Conservation (phyloP, 257 asterid genomes). For the Schizonepeta tenuifolia region DNA sequence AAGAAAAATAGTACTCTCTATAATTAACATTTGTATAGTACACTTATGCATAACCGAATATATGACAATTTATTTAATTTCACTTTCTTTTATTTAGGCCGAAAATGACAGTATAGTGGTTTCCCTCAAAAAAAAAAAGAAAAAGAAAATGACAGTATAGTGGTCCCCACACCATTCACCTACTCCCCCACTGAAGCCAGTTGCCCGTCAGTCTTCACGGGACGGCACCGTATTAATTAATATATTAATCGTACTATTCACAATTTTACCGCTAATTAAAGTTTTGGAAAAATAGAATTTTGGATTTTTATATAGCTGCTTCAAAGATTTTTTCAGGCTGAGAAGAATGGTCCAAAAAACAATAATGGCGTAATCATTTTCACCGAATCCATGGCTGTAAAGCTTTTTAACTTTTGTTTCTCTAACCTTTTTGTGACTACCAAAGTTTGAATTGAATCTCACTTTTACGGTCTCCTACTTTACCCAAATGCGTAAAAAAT, state of each 20-base stretch:
- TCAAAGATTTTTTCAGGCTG: neutral
- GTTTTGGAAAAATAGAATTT: neutral
- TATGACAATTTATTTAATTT: neutral
- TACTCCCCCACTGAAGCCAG: conserved; percentile 56
- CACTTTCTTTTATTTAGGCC: neutral
- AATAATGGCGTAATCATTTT: conserved; percentile 82
- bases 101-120: conserved; percentile 38
- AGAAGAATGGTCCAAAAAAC: conserved; percentile 41
- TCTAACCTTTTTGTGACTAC: conserved; percentile 55
- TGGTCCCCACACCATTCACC: conserved; percentile 51
- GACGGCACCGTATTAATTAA: conserved; percentile 56
- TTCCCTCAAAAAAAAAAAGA: no score
- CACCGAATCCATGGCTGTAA: conserved; percentile 67
- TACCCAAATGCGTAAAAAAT: no score
- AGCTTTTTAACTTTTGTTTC: conserved; percentile 58
- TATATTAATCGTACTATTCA: conserved; percentile 10
- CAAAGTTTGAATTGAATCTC: conserved; percentile 32
- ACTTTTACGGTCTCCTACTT: conserved; percentile 17
- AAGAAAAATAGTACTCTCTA: no score
- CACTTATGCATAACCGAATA: neutral
- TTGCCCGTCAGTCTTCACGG: conserved; percentile 59
- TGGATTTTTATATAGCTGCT: neutral
- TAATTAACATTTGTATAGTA: neutral
- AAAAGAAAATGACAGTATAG: conserved; percentile 38
- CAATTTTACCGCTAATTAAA: conserved; percentile 7